Evolutionary conservation across 371 early-diverging fungal species (phyloP), one percentile per base, ranked within the genome.

Genomic region (Mortierella sp.): DNA sequence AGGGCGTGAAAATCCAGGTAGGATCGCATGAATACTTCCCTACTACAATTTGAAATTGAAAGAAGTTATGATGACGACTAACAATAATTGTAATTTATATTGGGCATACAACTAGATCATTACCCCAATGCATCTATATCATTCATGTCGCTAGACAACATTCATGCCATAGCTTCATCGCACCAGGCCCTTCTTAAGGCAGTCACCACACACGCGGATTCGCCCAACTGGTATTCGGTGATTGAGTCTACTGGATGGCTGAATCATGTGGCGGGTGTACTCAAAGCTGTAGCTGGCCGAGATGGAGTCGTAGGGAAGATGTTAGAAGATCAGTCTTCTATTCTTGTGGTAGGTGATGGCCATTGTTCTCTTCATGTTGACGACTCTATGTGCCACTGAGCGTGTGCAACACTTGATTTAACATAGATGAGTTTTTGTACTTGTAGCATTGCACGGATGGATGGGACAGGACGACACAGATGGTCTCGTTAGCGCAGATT

Each of bases 401-500:
- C 13, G 11, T 47, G 10, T 31, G 2, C 7, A 9, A 5, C 57
- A 31, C 47, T 38, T 3, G 8, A 28, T 19, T 31, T 68, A 21
- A 73, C 70, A 24, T 2, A 3, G 13, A 6, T n/a, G 21, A 16
- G 44, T 19, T 60, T 11, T 28, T 58, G 16, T 47, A 31, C 16
- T 34, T 5, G 16, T 74, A 89, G 89, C 89, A 89, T 70, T 89
- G 89, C 63, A 88, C 89, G 14, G 89, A 89, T 76, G 89, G 89
- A 5, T 89, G 89, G 89, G 89, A 89, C 48, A 84, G 89, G 73
- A 89, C 89, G 21, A 87, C 89, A 11, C 89, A 89, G 52, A 47
- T 89, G 28, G 88, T 88, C 3, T 88, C 84, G 1, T 71, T 89
- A 34, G 84, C 89, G 2, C 89, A 89, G 54, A 82, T 89, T 42